A percentile compares a stretch with the other conserved stretches of the same genome.
Conservation (phyloP, 257 asterid genomes). For the Plantago ovata region DNA sequence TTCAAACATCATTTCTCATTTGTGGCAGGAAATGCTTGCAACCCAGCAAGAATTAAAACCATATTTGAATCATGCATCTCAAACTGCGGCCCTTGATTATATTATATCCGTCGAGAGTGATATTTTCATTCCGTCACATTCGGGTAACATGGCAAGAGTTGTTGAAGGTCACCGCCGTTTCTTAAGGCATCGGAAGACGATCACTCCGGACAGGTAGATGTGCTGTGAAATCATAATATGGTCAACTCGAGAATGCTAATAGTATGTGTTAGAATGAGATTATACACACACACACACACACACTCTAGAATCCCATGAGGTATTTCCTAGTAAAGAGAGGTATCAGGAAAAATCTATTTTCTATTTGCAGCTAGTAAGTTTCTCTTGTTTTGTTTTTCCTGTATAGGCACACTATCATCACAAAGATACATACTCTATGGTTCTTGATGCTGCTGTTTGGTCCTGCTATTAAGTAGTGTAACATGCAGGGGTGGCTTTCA, state of each 20-base stretch:
- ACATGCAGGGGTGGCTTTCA: slow-evolving; percentile 57
- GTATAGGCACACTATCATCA: not conserved
- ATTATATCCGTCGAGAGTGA: slow-evolving; percentile 78
- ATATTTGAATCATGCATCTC: slow-evolving; percentile 74
- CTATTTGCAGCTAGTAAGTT: not conserved
- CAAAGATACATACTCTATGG: not conserved
- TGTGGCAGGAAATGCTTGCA: slow-evolving; percentile 86
- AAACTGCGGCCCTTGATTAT: slow-evolving; percentile 92
- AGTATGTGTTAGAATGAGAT: too few species aligned
- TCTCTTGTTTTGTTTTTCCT: not conserved
- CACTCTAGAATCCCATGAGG: not conserved
- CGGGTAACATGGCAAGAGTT: slow-evolving; percentile 93
- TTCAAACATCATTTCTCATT: slow-evolving; percentile 20
- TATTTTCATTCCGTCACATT: slow-evolving; percentile 81
- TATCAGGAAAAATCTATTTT: not conserved
- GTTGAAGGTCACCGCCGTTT: slow-evolving; percentile 97
- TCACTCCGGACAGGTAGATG: slow-evolving; percentile 83
- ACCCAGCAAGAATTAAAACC: slow-evolving; percentile 53
- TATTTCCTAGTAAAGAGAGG: not conserved
- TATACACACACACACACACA: not conserved
- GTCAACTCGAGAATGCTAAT: slow-evolving; percentile 7
- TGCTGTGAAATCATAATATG: slow-evolving; percentile 11
- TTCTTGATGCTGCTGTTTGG: slow-evolving; percentile 9
- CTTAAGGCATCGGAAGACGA: slow-evolving; percentile 73
- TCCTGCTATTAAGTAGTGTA: slow-evolving; percentile 16